These are phyloP conservation scores for Apiotrichum veenhuisii DNA, from an alignment of 1,284 basidiomycete genomes.

Conservation along the genomic window DNA sequence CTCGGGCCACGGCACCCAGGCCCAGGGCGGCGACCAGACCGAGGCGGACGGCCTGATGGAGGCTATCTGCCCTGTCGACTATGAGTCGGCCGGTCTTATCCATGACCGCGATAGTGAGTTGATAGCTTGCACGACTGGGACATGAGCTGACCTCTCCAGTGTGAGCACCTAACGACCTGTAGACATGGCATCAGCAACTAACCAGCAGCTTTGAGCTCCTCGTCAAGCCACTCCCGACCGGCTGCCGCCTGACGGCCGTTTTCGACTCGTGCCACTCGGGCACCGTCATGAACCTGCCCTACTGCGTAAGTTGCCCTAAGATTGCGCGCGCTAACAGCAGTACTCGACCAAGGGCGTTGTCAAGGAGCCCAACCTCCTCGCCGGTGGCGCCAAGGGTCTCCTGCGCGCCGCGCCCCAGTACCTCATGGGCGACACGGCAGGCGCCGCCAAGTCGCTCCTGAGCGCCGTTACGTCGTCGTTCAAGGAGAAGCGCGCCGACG, in stretches of 20 bases:
- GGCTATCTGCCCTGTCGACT: constrained; percentile 83
- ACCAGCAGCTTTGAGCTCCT: constrained; percentile 55
- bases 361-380: constrained; percentile 81
- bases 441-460: constrained; percentile 58
- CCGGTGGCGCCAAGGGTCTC: constrained; percentile 71
- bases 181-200: background rate
- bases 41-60: constrained; percentile 47
- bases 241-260: constrained; percentile 82
- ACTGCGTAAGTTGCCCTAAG: constrained; percentile 33
- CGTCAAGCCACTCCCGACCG: constrained; percentile 64
- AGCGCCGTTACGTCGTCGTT: constrained; percentile 23
- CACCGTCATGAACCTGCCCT: constrained; percentile 52
- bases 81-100: constrained; percentile 66
- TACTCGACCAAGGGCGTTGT: constrained; percentile 92
- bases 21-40: constrained; percentile 61
- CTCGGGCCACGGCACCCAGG: constrained; percentile 76
- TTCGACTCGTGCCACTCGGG: constrained; percentile 61
- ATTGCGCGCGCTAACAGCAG: constrained; percentile 12
- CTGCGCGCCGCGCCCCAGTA: constrained; percentile 51
- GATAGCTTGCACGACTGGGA: background rate
- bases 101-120: constrained; percentile 58
- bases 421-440: constrained; percentile 62
- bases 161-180: background rate
- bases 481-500: constrained; percentile 30
- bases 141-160: background rate